phyloP scores from a whole-genome alignment of 306 rosid genomes.

The Trichosanthes cucumerina region DNA sequence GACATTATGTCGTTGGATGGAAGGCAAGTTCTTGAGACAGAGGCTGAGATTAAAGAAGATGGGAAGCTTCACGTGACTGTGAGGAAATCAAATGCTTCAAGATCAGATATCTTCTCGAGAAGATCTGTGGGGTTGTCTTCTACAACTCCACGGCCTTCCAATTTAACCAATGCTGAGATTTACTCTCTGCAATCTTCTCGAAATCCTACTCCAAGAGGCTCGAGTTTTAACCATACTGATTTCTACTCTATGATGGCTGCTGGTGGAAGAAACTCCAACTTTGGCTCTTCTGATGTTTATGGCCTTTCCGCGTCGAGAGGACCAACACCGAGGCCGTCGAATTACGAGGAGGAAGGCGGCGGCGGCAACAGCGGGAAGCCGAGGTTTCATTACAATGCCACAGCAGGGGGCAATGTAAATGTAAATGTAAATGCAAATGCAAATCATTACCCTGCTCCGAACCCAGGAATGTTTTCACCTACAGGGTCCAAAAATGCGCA shows the following conservation, averaged over 20 bases:
- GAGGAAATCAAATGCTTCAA: slow-evolving; percentile 74
- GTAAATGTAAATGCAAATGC: background rate
- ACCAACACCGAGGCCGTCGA: slow-evolving; percentile 67
- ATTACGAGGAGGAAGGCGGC: slow-evolving; percentile 53
- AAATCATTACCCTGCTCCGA: slow-evolving; percentile 71
- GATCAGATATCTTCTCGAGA: slow-evolving; percentile 67
- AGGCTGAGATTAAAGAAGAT: slow-evolving; percentile 66
- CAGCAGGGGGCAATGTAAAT: slow-evolving; percentile 9
- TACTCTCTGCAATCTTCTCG: slow-evolving; percentile 72
- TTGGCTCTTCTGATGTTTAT: slow-evolving; percentile 50
- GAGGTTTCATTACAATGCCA: slow-evolving; percentile 34
- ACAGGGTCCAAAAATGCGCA: slow-evolving; percentile 32
- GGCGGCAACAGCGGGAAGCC: slow-evolving; percentile 23
- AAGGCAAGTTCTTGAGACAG: slow-evolving; percentile 62
- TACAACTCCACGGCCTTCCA: slow-evolving; percentile 71
- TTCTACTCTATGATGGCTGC: slow-evolving; percentile 81
- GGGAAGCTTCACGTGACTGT: slow-evolving; percentile 82
- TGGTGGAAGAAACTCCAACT: slow-evolving; percentile 57
- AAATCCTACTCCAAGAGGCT: slow-evolving; percentile 79
- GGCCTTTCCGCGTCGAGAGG: slow-evolving; percentile 69
- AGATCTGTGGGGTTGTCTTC: slow-evolving; percentile 70
- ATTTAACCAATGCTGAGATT: slow-evolving; percentile 82
- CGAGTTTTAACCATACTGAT: slow-evolving; percentile 84
- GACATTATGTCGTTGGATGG: slow-evolving; percentile 84
- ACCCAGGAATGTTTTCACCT: slow-evolving; percentile 84